phyloP scores from a whole-genome alignment of 129 eudicot genomes.

The Centella asiatica region DNA sequence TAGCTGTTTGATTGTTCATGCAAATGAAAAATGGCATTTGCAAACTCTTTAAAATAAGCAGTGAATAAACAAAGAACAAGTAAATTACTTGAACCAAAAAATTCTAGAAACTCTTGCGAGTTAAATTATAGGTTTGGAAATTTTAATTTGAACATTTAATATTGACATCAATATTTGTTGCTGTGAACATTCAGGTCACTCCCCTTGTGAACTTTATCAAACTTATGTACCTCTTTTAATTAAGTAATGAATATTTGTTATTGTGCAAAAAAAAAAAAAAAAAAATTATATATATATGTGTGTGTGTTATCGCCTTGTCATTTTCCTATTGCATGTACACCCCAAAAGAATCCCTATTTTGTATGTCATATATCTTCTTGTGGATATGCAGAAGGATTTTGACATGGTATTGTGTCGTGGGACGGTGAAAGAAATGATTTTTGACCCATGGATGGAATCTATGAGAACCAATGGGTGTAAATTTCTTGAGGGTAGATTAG shows the following conservation, averaged over 20 bases:
- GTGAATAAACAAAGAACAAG: not conserved
- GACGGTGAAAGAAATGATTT: conserved; percentile 35
- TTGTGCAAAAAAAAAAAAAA: too few relatives aligned
- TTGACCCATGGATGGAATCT: conserved; percentile 45
- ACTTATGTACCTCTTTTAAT: too few relatives aligned
- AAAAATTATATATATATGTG: too few relatives aligned
- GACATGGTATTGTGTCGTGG: conserved; percentile 47
- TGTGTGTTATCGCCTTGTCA: not conserved
- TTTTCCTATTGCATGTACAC: not conserved
- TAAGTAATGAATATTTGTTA: too few relatives aligned
- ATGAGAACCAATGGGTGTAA: conserved; percentile 33
- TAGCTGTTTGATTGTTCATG: not conserved
- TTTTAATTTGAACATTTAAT: not conserved
- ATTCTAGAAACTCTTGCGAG: not conserved
- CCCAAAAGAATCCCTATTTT: not conserved
- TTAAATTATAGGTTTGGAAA: not conserved
- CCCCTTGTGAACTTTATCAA: too few relatives aligned
- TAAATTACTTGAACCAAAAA: not conserved
- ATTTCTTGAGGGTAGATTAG: conserved; percentile 44
- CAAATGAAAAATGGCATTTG: not conserved
- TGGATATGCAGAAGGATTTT: conserved; percentile 36
- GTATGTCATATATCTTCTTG: not conserved
- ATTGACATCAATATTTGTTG: too few relatives aligned
- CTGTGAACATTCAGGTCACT: too few relatives aligned
- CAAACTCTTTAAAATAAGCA: not conserved